phyloP scores from a whole-genome alignment of 2,329 filamentous ascomycete genomes.

The Neopestalotiopsis clavispora region DNA sequence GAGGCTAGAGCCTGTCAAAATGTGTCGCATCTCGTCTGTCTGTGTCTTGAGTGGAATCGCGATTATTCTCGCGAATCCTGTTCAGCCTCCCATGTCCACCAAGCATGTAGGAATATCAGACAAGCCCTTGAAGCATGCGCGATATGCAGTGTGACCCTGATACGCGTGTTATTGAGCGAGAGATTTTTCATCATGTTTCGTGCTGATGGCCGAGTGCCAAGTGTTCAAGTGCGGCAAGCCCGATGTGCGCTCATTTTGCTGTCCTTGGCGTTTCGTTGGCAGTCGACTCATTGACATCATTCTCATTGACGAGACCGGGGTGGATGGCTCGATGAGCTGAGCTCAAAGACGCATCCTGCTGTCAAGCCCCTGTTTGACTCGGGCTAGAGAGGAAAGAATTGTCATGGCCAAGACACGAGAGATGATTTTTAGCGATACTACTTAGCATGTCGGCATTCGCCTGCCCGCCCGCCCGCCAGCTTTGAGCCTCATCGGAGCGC shows the following conservation, averaged over 20 bases:
- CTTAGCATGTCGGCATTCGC: background rate
- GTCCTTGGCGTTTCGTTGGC: background rate
- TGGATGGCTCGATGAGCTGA: background rate
- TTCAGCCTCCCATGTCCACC: background rate
- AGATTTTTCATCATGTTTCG: background rate
- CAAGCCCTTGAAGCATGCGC: background rate
- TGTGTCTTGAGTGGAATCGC: background rate
- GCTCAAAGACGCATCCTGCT: background rate
- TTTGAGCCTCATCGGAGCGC: background rate
- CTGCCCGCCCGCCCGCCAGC: background rate
- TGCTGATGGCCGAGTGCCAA: background rate
- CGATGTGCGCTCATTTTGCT: background rate
- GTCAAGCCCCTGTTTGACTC: background rate
- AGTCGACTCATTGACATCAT: background rate
- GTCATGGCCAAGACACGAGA: background rate
- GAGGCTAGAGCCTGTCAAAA: too few species aligned
- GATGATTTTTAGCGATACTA: background rate
- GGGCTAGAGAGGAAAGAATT: background rate
- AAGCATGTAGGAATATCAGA: background rate
- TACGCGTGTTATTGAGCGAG: background rate
- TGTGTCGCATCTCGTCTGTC: background rate
- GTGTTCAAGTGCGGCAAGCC: background rate
- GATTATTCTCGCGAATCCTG: background rate
- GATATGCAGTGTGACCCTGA: background rate
- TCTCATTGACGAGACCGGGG: background rate